Evolutionary conservation across 2,329 filamentous ascomycete genomes (phyloP), one percentile per base, ranked within the genome.

Genomic region (Alternaria angustiovoidea): DNA sequence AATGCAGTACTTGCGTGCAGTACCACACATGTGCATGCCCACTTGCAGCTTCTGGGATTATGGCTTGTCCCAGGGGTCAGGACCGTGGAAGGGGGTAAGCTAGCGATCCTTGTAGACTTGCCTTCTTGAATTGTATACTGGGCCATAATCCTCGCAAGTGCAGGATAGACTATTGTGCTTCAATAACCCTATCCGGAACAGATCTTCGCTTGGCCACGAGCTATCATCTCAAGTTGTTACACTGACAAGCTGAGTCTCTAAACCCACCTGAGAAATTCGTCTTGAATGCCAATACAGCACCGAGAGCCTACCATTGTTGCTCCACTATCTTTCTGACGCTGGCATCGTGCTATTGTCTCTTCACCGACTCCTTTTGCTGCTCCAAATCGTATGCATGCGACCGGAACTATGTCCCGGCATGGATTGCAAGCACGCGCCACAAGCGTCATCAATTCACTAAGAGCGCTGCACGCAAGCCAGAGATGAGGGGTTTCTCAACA

Each of bases 191-290:
- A 28, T 20, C 32, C 11, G 30, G 18, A 24, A 18, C 47, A 32
- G 38, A 59, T 56, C 44, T n/a, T 56, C 57, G 14, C 39, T n/a
- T 22, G 20, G 30, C 47, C 41, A 18, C 32, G 18, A 55, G 34
- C 46, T 51, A 51, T 51, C 11, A 51, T 39, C 16, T 24, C 11
- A 1, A 49, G 5, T 30, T 30, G 28, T 20, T n/a, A 16, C 34
- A 20, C 16, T 12, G 12, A 30, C n/a, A 22, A 22, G n/a, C 16
- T n/a, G 16, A 39, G 6, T n/a, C 36, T 7, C n/a, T 7, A 11
- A 28, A 22, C 20, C 46, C 20, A 20, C 22, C 22, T 26, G 8
- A n/a, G 8, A 38, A 7, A 12, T 9, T 18, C 18, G 22, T 30
- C 1, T 4, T n/a, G 8, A 30, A 14, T 11, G 12, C 3, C 12